Evolutionary conservation across 352 stramenopile species (phyloP), one percentile per base, ranked within the genome.

Genomic region (Discostella stelligera): DNA sequence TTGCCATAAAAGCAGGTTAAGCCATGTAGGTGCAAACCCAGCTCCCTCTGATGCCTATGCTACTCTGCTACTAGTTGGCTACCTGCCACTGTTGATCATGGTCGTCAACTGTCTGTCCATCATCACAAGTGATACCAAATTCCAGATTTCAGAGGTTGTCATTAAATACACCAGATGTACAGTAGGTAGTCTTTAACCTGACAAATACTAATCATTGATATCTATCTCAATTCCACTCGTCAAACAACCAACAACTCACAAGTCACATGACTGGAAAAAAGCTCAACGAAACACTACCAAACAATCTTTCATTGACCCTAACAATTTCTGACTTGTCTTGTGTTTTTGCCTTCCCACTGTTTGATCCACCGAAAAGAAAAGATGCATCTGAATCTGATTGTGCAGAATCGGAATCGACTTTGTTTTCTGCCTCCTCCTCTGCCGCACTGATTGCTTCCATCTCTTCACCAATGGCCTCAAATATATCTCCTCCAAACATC

Each of bases 181-280:
- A n/a, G n/a, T n/a, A n/a, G n/a, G n/a, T n/a, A n/a, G n/a, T n/a
- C n/a, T n/a, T n/a, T n/a, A n/a, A n/a, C n/a, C n/a, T n/a, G n/a
- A n/a, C n/a, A n/a, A n/a, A n/a, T n/a, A n/a, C n/a, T n/a, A n/a
- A n/a, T n/a, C n/a, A n/a, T n/a, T n/a, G n/a, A n/a, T n/a, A n/a
- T n/a, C n/a, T n/a, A 32, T 32, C 5, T 32, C 37, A 1, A 44
- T 44, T 44, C 37, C 7, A 10, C 37, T 44, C 7, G 11, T 44
- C 7, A 44, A 44, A 1, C 3, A 44, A 13, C 10, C 7, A 21
- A 41, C 1, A 62, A 6, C 21, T 27, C 25, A 14, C 37, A 59
- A 30, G 83, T 67, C 74, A 86, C 46, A 66, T 48, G 11, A 86
- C 70, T 13, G 74, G 74, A 44, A 87, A 84, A 63, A 84, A 87